These are phyloP conservation scores for Pythium graminicola DNA, from an alignment of 352 stramenopile genomes.

Conservation along the genomic window DNA sequence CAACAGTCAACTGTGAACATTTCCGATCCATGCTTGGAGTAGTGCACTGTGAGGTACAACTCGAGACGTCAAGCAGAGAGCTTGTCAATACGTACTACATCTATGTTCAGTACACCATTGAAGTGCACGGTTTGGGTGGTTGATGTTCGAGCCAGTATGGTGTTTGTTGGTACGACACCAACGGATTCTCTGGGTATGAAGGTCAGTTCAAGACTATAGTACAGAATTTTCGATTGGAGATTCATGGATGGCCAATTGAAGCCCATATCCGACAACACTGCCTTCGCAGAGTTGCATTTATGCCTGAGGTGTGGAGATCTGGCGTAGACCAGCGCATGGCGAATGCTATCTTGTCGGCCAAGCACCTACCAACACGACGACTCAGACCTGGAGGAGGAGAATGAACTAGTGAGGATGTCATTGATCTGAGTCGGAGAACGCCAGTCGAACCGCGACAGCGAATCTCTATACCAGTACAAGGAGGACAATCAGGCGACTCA, in stretches of 20 bases:
- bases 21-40: constrained; percentile 18
- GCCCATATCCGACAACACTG: constrained; percentile 1
- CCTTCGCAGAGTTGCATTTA: background rate
- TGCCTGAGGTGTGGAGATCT: background rate
- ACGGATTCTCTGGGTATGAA: too few species aligned
- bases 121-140: background rate
- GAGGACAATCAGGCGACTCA: background rate
- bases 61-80: background rate
- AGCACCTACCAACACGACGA: background rate
- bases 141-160: background rate
- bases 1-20: constrained; percentile 11
- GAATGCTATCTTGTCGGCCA: background rate
- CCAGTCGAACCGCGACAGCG: constrained; percentile 1
- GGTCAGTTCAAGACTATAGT: too few species aligned
- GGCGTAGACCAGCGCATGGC: background rate
- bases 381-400: constrained; percentile 1
- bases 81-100: background rate
- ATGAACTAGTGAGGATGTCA: background rate
- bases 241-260: background rate
- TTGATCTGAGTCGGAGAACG: background rate
- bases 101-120: background rate
- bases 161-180: too few species aligned
- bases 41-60: background rate
- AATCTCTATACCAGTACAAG: constrained; percentile 3
- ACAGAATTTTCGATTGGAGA: constrained; percentile 4